A percentile compares a stretch with the other conserved stretches of the same genome.
Evolutionary conservation across 192 early-diverging fungal genomes (phyloP).

Genomic region (Chytriomyces sp.): DNA sequence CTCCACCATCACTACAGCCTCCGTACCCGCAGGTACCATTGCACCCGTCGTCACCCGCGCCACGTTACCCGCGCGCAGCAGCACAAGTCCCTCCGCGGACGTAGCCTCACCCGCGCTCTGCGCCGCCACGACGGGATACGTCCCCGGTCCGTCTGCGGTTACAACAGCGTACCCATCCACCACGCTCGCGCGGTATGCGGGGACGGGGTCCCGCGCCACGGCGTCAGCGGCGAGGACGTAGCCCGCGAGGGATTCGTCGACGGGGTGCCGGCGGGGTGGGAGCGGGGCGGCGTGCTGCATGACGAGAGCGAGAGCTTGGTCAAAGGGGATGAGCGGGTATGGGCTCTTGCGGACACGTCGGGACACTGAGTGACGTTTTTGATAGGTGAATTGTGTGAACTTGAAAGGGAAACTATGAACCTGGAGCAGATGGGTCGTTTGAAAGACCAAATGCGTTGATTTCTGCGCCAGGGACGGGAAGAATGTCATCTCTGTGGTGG

Average conservation of each 20-base stretch:
- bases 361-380: slow-evolving; percentile 46
- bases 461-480: background rate
- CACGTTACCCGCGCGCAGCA: slow-evolving; percentile 63
- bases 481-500: slow-evolving; percentile 39
- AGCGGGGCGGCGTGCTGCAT: slow-evolving; percentile 40
- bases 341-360: slow-evolving; percentile 74
- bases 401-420: background rate
- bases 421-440: slow-evolving; percentile 13
- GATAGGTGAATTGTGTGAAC: background rate
- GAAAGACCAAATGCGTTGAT: slow-evolving; percentile 15
- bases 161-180: slow-evolving; percentile 95
- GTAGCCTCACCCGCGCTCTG: slow-evolving; percentile 58
- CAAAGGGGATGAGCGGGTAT: slow-evolving; percentile 77
- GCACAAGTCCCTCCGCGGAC: background rate
- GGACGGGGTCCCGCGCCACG: slow-evolving; percentile 70
- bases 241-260: slow-evolving; percentile 58
- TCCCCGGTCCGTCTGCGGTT: slow-evolving; percentile 78
- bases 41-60: slow-evolving; percentile 84
- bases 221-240: slow-evolving; percentile 79
- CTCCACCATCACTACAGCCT: slow-evolving; percentile 97
- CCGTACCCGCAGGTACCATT: slow-evolving; percentile 76
- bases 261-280: slow-evolving; percentile 34
- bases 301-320: slow-evolving; percentile 65
- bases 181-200: slow-evolving; percentile 82
- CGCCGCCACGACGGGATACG: slow-evolving; percentile 65